Evolutionary conservation across 495 filamentous ascomycete genomes (phyloP).

Genomic region (Xylona heveae): DNA sequence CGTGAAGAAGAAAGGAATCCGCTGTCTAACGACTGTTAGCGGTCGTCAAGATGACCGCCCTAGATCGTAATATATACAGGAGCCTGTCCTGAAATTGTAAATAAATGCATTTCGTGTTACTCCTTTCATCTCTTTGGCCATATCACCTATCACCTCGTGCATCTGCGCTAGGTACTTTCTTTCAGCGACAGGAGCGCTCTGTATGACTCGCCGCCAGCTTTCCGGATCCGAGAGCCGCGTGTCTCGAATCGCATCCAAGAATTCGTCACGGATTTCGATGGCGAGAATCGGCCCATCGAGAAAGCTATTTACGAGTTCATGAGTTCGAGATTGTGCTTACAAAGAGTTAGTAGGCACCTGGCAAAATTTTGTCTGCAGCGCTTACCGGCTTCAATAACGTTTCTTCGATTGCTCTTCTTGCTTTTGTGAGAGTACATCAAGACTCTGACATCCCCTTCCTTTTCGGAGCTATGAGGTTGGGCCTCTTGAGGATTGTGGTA

Average conservation of each 20-base stretch:
- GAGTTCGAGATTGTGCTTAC: conserved; percentile 37
- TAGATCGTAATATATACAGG: conserved; percentile 57
- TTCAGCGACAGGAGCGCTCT: conserved; percentile 55
- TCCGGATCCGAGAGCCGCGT: conserved; percentile 66
- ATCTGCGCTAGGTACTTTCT: conserved; percentile 74
- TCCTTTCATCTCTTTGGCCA: conserved; percentile 34
- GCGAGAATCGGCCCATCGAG: conserved; percentile 62
- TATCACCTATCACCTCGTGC: conserved; percentile 47
- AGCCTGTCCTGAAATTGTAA: conserved; percentile 60
- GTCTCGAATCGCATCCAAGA: conserved; percentile 58
- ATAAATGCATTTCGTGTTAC: conserved; percentile 46
- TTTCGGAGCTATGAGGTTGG: conserved; percentile 3
- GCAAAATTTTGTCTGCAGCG: neutral
- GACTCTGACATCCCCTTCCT: conserved; percentile 47
- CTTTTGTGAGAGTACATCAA: conserved; percentile 57
- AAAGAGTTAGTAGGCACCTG: conserved; percentile 8
- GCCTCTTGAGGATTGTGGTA: conserved; percentile 14
- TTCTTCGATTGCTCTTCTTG: conserved; percentile 75
- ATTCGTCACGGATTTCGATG: conserved; percentile 68
- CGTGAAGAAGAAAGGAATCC: too few relatives aligned
- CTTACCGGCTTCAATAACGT: conserved; percentile 57
- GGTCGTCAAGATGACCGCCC: too few relatives aligned
- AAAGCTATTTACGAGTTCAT: conserved; percentile 39
- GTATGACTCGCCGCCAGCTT: conserved; percentile 66
- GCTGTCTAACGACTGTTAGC: too few relatives aligned